phyloP scores from a whole-genome alignment of 495 filamentous ascomycete genomes.

The Penicillium crystallinum region DNA sequence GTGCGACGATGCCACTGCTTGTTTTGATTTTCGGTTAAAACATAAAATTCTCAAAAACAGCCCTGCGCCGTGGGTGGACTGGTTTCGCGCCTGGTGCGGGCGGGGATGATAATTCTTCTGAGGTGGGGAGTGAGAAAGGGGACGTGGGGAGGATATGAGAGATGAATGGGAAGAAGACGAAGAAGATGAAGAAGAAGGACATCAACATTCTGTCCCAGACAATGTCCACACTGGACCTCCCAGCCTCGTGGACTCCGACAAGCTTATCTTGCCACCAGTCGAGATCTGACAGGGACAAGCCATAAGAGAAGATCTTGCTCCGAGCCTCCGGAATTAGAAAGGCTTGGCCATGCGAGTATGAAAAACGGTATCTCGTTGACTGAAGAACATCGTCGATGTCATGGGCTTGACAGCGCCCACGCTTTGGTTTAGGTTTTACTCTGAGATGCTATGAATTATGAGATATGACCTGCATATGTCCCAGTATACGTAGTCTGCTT shows the following conservation, averaged over 20 bases:
- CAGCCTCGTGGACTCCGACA: slow-evolving; percentile 15
- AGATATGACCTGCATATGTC: slow-evolving; percentile 15
- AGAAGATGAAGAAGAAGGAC: slow-evolving; percentile 5
- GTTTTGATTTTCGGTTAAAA: slow-evolving; percentile 12
- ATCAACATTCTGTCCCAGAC: slow-evolving; percentile 12
- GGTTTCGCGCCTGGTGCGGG: slow-evolving; percentile 19
- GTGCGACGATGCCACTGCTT: slow-evolving; percentile 14
- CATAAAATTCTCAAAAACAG: slow-evolving; percentile 19
- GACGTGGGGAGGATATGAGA: not conserved
- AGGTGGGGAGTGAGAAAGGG: not conserved
- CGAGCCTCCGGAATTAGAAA: not conserved
- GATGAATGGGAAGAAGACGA: slow-evolving; percentile 2
- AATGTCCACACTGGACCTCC: slow-evolving; percentile 15
- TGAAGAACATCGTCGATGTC: slow-evolving; percentile 14
- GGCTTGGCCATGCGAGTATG: slow-evolving; percentile 5
- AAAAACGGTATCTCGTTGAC: slow-evolving; percentile 8
- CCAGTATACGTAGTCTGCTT: not conserved
- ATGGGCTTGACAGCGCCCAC: not conserved
- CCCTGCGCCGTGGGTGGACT: slow-evolving; percentile 20
- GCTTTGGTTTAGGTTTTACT: slow-evolving; percentile 16
- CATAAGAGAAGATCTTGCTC: slow-evolving; percentile 18
- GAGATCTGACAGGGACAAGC: slow-evolving; percentile 5
- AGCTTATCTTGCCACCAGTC: slow-evolving; percentile 18
- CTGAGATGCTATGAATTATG: slow-evolving; percentile 16
- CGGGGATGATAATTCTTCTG: slow-evolving; percentile 18